Evolutionary conservation across 345 rosid species (phyloP), one percentile per base, ranked within the genome.

Genomic region (Eucalyptus marginata): DNA sequence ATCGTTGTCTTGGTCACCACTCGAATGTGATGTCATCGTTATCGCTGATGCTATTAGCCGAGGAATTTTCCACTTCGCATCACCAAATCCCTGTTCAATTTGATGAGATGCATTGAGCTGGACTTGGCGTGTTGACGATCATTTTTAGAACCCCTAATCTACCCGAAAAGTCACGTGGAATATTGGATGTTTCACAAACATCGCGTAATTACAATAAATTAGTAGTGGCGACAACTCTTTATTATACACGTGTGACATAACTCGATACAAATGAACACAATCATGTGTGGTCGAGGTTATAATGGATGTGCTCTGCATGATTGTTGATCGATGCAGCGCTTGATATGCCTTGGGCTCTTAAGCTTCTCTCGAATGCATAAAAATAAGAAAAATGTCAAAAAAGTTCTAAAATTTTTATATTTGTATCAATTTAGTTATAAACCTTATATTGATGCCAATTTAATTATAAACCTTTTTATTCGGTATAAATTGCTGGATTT

Each of bases 401-500:
- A 49, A 49, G 1, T 17, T 18, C 0, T 7, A 52, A 52, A 52
- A 7, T 0, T 52, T 52, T 8, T 52, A 52, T 18, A 7, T 7
- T 52, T 52, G 1, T 18, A 0, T 0, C 0, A 52, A 18, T 52
- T 52, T 18, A 52, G 0, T 52, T 18, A 0, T 52, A 52, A 52
- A 52, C 1, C 2, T 52, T 52, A 52, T 52, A 18, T 52, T 52
- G 0, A 1, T 52, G 5, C 0, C 24, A 18, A 52, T 52, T 52
- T 20, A 52, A 1, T 52, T 8, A 52, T 52, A 52, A 3, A 18
- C 0, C 0, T 20, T 52, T 52, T 20, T 52, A 1, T 52, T 52
- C 7, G 5, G 5, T 20, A 18, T 0, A 3, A 17, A 52, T 18
- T 9, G 0, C 0, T 18, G 0, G 1, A 52, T 52, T 52, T 52